Evolutionary conservation across 2,329 filamentous ascomycete species (phyloP).

Genomic region (Lachnellula arida): DNA sequence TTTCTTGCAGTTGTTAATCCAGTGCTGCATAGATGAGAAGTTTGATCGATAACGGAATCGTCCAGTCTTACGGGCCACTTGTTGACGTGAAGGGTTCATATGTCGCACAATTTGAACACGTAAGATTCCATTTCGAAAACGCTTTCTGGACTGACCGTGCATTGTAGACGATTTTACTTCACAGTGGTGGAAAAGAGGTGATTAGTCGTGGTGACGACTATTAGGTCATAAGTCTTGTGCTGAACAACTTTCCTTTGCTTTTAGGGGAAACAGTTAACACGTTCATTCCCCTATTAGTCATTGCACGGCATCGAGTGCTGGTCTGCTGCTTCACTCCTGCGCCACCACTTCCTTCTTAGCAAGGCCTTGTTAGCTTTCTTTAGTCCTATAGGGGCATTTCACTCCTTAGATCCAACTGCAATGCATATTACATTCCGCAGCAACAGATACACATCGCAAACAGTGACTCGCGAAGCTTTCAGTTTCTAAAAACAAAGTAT

Average conservation of each 20-base stretch:
- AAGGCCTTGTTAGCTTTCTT: too few species aligned
- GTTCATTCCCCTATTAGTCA: too few species aligned
- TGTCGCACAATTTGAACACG: slow-evolving; percentile 91
- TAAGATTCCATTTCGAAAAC: slow-evolving; percentile 36
- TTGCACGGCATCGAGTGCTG: too few species aligned
- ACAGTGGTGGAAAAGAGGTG: slow-evolving; percentile 44
- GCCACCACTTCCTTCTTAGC: too few species aligned
- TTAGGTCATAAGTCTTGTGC: slow-evolving; percentile 24
- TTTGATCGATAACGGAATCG: slow-evolving; percentile 75
- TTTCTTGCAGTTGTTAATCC: neutral
- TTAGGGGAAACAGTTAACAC: neutral
- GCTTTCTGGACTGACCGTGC: slow-evolving; percentile 7
- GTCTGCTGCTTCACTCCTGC: too few species aligned
- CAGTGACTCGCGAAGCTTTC: too few species aligned
- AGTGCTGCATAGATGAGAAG: slow-evolving; percentile 65
- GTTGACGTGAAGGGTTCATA: slow-evolving; percentile 92
- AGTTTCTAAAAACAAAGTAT: too few species aligned
- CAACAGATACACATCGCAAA: too few species aligned
- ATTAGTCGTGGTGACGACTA: slow-evolving; percentile 50
- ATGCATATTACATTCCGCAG: too few species aligned
- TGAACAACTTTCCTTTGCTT: neutral
- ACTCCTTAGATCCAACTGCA: too few species aligned
- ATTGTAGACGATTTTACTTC: slow-evolving; percentile 43
- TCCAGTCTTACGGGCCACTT: slow-evolving; percentile 85
- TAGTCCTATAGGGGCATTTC: too few species aligned